Conservation (phyloP, 116 monocot species). For the Phalaenopsis hybrid region DNA sequence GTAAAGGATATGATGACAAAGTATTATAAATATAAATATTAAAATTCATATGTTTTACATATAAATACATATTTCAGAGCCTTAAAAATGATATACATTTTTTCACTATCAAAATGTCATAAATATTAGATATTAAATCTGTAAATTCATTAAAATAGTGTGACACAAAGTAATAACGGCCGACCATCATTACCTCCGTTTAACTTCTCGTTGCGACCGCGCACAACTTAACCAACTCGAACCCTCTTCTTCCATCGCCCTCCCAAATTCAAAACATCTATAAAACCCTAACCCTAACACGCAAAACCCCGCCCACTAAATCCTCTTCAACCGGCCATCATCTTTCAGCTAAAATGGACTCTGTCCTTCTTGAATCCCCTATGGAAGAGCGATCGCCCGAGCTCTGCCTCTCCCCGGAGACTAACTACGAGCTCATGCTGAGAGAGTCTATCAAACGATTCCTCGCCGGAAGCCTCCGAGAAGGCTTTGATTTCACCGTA, state of each 20-base stretch:
- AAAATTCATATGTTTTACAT: too few species aligned
- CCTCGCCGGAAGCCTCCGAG: conserved; percentile 30
- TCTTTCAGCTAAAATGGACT: conserved; percentile 30
- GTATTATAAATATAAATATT: too few species aligned
- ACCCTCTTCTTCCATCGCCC: not conserved
- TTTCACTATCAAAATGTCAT: too few species aligned
- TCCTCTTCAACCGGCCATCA: not conserved
- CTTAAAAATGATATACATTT: too few species aligned
- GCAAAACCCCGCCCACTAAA: too few species aligned
- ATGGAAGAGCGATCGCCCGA: conserved; percentile 12
- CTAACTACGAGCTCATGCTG: conserved; percentile 41
- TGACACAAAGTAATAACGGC: too few species aligned
- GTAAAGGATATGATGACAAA: too few species aligned
- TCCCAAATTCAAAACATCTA: not conserved
- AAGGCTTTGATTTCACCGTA: conserved; percentile 41
- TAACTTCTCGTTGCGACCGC: not conserved
- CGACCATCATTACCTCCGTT: not conserved
- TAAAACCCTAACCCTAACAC: conserved; percentile 20
- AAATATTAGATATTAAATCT: too few species aligned
- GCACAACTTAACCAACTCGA: not conserved
- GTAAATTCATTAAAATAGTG: too few species aligned
- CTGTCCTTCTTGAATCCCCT: conserved; percentile 50
- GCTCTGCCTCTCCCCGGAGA: conserved; percentile 3
- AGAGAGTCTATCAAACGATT: conserved; percentile 63
- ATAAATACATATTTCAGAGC: too few species aligned